These are phyloP conservation scores for Ogataea parapolymorpha DNA, from an alignment of 805 yeast genomes.

Conservation along the genomic window DNA sequence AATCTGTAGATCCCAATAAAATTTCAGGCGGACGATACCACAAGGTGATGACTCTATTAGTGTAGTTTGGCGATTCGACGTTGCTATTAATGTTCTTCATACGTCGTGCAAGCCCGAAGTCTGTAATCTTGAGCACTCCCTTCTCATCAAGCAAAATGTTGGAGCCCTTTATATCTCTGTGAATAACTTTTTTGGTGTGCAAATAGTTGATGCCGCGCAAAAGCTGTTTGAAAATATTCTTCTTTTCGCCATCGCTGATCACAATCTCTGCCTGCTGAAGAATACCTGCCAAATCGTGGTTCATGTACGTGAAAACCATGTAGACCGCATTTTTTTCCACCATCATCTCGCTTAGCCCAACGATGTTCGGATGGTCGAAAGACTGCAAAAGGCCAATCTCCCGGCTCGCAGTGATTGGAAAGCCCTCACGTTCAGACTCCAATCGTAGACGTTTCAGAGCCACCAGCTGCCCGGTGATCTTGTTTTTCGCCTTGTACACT, in stretches of 20 bases:
- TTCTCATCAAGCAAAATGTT: slow-evolving; percentile 62
- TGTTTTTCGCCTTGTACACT: slow-evolving; percentile 83
- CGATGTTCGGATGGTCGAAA: slow-evolving; percentile 77
- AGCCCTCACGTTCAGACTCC: slow-evolving; percentile 89
- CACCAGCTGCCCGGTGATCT: slow-evolving; percentile 63
- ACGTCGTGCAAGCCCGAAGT: slow-evolving; percentile 77
- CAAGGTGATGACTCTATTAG: slow-evolving; percentile 90
- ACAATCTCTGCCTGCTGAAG: slow-evolving; percentile 68
- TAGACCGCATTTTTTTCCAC: slow-evolving; percentile 69
- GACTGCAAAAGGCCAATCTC: slow-evolving; percentile 85
- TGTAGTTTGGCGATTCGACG: slow-evolving; percentile 69
- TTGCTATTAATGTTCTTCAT: slow-evolving; percentile 54
- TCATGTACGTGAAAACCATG: slow-evolving; percentile 92
- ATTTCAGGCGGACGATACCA: slow-evolving; percentile 99
- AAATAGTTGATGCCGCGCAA: slow-evolving; percentile 66
- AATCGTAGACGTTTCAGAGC: slow-evolving; percentile 83
- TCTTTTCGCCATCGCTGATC: slow-evolving; percentile 61
- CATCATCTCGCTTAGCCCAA: slow-evolving; percentile 85
- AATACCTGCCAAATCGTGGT: slow-evolving; percentile 89
- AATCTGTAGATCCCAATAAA: slow-evolving; percentile 83
- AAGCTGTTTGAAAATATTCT: slow-evolving; percentile 62
- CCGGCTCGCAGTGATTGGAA: slow-evolving; percentile 92
- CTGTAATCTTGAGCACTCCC: slow-evolving; percentile 71
- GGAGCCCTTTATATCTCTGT: slow-evolving; percentile 81
- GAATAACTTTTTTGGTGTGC: slow-evolving; percentile 66